phyloP scores from a whole-genome alignment of 1,284 basidiomycete species.

The Tremellales sp. region DNA sequence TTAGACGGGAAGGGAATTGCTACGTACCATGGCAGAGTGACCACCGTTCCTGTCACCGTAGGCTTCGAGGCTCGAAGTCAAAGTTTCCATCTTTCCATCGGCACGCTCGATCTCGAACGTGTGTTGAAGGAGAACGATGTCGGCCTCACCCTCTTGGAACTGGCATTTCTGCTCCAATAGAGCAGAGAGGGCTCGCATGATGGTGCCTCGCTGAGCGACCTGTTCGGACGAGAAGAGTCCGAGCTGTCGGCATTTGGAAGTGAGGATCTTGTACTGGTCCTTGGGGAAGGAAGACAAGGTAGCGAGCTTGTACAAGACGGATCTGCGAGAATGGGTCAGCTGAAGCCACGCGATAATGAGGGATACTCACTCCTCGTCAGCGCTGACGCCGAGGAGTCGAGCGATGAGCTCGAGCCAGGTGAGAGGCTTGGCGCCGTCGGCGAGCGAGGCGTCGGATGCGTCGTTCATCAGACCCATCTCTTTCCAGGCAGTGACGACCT shows the following conservation, averaged over 20 bases:
- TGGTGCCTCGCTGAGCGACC: conserved; percentile 66
- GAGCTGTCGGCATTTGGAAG: conserved; percentile 87
- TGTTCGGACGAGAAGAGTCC: conserved; percentile 76
- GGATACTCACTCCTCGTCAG: conserved; percentile 62
- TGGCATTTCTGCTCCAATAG: conserved; percentile 87
- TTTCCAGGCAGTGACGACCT: conserved; percentile 86
- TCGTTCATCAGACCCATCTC: conserved; percentile 84
- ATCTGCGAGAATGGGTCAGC: conserved; percentile 26
- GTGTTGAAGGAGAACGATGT: conserved; percentile 97
- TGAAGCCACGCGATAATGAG: conserved; percentile 1
- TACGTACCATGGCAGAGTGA: conserved; percentile 78
- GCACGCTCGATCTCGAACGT: conserved; percentile 86
- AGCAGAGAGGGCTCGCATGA: conserved; percentile 91
- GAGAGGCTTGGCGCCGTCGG: conserved; percentile 56
- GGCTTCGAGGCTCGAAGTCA: conserved; percentile 87
- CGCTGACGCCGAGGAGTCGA: conserved; percentile 69
- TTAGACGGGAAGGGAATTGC: neutral
- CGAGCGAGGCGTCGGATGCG: conserved; percentile 69
- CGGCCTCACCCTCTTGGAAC: conserved; percentile 85
- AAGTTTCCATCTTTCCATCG: conserved; percentile 74
- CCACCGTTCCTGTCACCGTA: conserved; percentile 77
- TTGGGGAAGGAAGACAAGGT: conserved; percentile 67
- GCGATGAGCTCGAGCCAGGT: conserved; percentile 81
- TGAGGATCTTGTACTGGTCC: conserved; percentile 69
- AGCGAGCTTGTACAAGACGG: conserved; percentile 69